Conservation (phyloP, 257 asterid species). For the Ophiorrhiza pumila region DNA sequence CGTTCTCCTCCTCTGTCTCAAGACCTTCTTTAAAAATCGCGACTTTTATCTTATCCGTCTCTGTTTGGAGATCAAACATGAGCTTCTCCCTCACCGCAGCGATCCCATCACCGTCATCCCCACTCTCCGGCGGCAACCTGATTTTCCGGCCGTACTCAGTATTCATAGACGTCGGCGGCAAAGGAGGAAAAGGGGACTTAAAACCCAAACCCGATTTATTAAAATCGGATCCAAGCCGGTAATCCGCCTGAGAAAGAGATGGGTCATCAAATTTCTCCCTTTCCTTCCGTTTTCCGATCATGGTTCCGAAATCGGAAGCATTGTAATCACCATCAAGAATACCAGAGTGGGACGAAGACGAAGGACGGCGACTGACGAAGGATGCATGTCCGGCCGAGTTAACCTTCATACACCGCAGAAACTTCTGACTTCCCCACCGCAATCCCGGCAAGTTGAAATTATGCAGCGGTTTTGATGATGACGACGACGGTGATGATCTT, state of each 20-base stretch:
- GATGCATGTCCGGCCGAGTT: constrained; percentile 38
- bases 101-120: constrained; percentile 50
- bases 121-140: constrained; percentile 22
- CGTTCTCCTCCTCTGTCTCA: constrained; percentile 33
- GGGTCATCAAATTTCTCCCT: constrained; percentile 23
- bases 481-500: constrained; percentile 40
- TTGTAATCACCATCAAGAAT: not conserved
- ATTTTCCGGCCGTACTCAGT: constrained; percentile 17
- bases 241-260: not conserved
- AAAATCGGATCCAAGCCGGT: constrained; percentile 30
- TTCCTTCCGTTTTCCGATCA: constrained; percentile 20
- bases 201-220: constrained; percentile 13
- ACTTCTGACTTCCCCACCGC: constrained; percentile 69
- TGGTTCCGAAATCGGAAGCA: constrained; percentile 8
- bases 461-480: constrained; percentile 49
- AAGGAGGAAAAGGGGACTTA: constrained; percentile 18
- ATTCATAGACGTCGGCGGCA: not conserved
- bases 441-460: constrained; percentile 63
- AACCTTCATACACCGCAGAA: constrained; percentile 61
- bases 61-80: constrained; percentile 82
- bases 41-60: constrained; percentile 68
- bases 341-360: constrained; percentile 19
- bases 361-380: constrained; percentile 25
- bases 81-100: constrained; percentile 67
- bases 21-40: constrained; percentile 58